Evolutionary conservation across 352 stramenopile genomes (phyloP).

Genomic region (Elongisporangium prolatum): DNA sequence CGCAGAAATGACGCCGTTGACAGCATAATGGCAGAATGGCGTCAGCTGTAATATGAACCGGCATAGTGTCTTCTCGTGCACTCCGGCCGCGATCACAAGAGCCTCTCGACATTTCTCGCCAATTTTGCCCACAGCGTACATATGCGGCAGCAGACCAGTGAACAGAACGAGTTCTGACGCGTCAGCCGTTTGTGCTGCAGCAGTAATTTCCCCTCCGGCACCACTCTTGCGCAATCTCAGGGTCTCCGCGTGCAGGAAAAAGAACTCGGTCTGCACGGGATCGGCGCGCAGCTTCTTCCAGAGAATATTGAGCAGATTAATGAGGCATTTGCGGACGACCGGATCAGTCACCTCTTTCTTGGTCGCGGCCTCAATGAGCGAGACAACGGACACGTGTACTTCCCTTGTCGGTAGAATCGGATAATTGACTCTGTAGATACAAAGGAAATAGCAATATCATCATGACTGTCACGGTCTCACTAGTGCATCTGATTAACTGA

Average conservation of each 20-base stretch:
- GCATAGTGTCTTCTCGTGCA: constrained; percentile 72
- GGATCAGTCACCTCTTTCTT: constrained; percentile 79
- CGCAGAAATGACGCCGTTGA: constrained; percentile 79
- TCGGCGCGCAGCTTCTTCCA: constrained; percentile 85
- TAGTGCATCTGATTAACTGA: not conserved
- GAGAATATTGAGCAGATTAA: constrained; percentile 74
- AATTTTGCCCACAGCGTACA: constrained; percentile 76
- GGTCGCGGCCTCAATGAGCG: constrained; percentile 73
- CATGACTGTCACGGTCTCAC: not conserved
- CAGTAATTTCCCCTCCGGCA: constrained; percentile 21
- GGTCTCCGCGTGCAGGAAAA: constrained; percentile 70
- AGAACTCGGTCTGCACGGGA: constrained; percentile 85
- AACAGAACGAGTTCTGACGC: constrained; percentile 81
- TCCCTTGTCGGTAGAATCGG: constrained; percentile 77
- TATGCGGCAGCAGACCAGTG: constrained; percentile 76
- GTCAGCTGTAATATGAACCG: constrained; percentile 84
- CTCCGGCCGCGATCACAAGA: constrained; percentile 68
- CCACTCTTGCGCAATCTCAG: constrained; percentile 45
- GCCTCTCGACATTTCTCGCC: constrained; percentile 82
- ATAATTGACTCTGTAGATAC: constrained; percentile 54
- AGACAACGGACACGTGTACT: constrained; percentile 75
- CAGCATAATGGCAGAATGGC: constrained; percentile 83
- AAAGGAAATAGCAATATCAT: not conserved
- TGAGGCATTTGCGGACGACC: constrained; percentile 79
- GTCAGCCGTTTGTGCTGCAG: constrained; percentile 30